These are phyloP conservation scores for Coemansia sp. DNA, from an alignment of 192 early-diverging fungal species.

Conservation along the genomic window DNA sequence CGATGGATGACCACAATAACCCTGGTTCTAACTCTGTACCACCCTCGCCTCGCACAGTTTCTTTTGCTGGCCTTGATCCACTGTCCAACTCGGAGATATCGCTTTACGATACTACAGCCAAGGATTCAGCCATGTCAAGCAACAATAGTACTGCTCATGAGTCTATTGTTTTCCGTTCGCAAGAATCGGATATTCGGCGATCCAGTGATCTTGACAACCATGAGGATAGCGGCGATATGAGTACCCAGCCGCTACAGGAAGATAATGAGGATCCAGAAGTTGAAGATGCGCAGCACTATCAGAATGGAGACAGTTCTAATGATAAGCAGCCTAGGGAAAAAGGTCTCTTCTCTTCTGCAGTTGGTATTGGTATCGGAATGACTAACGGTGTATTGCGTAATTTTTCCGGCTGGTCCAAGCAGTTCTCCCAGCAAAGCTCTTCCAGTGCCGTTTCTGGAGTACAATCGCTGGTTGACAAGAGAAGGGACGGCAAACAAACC, in stretches of 20 bases:
- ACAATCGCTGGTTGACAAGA: neutral
- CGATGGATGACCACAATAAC: neutral
- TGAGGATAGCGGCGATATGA: neutral
- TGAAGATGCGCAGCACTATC: neutral
- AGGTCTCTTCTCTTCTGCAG: neutral
- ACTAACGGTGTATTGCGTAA: constrained; percentile 32
- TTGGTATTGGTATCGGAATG: constrained; percentile 34
- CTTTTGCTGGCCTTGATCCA: constrained; percentile 14
- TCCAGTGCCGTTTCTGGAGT: constrained; percentile 11
- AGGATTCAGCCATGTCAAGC: neutral
- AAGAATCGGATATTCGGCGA: neutral
- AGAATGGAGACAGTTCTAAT: neutral
- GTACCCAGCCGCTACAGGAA: constrained; percentile 13
- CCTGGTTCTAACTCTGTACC: neutral
- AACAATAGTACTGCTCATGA: constrained; percentile 8
- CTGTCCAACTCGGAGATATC: constrained; percentile 10
- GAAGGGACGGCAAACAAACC: neutral
- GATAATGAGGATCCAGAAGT: neutral
- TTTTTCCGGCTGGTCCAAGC: constrained; percentile 36
- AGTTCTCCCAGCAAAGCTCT: constrained; percentile 19
- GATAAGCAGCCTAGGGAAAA: neutral
- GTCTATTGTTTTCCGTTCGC: constrained; percentile 16
- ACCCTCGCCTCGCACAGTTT: constrained; percentile 17
- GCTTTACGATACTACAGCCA: neutral
- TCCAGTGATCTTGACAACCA: neutral